A percentile compares a stretch with the other conserved stretches of the same genome.
Conservation (phyloP, 2,329 filamentous ascomycete genomes). For the Thielaviopsis euricoi region DNA sequence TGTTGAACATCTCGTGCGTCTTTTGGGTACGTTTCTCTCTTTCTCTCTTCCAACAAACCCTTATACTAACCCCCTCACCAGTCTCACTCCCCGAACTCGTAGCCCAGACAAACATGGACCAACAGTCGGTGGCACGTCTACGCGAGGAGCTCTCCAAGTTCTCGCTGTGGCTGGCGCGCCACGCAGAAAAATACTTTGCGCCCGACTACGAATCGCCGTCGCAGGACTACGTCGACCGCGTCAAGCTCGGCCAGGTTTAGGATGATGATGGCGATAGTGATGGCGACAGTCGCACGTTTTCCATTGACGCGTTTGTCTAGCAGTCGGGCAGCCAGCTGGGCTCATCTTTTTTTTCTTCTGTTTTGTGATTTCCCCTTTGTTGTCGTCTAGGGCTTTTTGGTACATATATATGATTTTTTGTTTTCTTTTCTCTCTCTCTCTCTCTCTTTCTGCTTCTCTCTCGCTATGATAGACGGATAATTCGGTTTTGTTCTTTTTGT, state of each 20-base stretch:
- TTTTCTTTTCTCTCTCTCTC: background rate
- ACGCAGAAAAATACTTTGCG: constrained; percentile 62
- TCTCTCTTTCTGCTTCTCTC: background rate
- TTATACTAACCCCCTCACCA: constrained; percentile 21
- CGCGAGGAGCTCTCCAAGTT: constrained; percentile 81
- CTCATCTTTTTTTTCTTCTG: background rate
- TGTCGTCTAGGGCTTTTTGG: background rate
- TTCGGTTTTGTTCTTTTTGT: background rate
- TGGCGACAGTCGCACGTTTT: no score
- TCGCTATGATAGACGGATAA: background rate
- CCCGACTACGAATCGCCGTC: constrained; percentile 58
- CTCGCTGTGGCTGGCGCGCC: constrained; percentile 66
- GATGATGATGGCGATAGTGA: background rate
- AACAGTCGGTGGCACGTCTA: constrained; percentile 72
- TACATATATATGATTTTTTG: background rate
- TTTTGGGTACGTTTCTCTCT: constrained; percentile 52
- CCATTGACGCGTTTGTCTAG: no score
- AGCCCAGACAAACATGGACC: constrained; percentile 95
- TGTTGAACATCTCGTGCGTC: constrained; percentile 74
- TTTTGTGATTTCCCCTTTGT: no score
- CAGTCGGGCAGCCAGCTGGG: no score
- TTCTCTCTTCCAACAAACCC: no score
- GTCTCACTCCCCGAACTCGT: constrained; percentile 85
- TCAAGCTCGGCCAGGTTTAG: constrained; percentile 19
- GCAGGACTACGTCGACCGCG: constrained; percentile 56